phyloP scores from a whole-genome alignment of 2,329 filamentous ascomycete species.

The Zasmidium citrigriseum region DNA sequence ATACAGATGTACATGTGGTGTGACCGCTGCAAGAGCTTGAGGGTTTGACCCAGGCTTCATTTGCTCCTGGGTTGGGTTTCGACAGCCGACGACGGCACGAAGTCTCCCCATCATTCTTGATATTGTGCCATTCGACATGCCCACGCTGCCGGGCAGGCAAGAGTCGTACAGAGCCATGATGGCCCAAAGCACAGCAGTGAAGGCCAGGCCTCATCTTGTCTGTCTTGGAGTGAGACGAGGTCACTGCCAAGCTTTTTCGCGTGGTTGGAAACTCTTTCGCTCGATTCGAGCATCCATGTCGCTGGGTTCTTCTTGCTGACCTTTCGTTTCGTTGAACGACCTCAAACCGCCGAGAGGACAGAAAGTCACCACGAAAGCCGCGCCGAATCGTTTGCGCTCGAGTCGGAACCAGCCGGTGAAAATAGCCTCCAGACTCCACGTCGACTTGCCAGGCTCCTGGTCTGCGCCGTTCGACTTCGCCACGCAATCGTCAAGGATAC shows the following conservation, averaged over 20 bases:
- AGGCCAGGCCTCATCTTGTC: too few relatives aligned
- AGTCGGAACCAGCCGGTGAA: background rate
- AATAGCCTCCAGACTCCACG: background rate
- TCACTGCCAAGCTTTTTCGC: constrained; percentile 5
- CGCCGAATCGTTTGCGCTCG: background rate
- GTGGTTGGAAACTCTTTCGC: background rate
- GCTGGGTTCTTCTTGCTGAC: background rate
- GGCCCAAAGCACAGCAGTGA: background rate
- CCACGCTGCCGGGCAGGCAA: background rate
- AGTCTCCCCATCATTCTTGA: background rate
- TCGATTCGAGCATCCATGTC: constrained; percentile 3
- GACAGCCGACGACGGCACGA: constrained; percentile 1
- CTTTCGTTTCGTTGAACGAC: background rate
- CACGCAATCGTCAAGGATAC: background rate
- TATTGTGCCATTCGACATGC: background rate
- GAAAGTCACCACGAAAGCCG: background rate
- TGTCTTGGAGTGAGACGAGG: too few relatives aligned
- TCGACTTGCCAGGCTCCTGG: background rate
- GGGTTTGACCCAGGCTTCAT: background rate
- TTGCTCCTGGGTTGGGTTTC: background rate
- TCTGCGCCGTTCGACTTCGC: background rate
- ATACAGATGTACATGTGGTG: too few relatives aligned
- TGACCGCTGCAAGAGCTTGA: background rate
- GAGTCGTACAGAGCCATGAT: background rate
- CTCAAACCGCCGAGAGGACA: background rate